A percentile compares a stretch with the other conserved stretches of the same genome.
These are phyloP conservation scores for Wickerhamiella siamensis DNA, from an alignment of 805 yeast species.

Conservation along the genomic window DNA sequence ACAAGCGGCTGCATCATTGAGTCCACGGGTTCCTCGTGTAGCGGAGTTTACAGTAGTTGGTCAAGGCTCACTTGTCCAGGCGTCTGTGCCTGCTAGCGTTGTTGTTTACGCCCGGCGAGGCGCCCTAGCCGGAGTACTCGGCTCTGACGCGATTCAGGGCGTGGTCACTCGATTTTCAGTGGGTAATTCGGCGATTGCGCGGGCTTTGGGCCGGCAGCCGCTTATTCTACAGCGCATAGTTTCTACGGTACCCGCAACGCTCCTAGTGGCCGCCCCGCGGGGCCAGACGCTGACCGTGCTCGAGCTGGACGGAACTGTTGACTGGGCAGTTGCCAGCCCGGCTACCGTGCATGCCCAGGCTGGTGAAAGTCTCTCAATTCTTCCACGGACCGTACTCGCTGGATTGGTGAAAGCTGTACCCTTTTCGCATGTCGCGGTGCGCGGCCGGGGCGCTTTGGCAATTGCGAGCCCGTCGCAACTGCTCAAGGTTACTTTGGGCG, in stretches of 20 bases:
- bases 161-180: conserved; percentile 10
- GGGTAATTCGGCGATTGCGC: conserved; percentile 9
- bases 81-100: conserved; percentile 45
- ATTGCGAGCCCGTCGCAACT: conserved; percentile 30
- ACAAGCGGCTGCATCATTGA: conserved; percentile 13
- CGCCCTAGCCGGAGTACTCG: conserved; percentile 14
- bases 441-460: conserved; percentile 35
- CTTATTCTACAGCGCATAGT: conserved; percentile 14
- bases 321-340: conserved; percentile 32
- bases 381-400: conserved; percentile 18
- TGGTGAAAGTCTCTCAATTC: conserved; percentile 24
- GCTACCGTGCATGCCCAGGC: conserved; percentile 33
- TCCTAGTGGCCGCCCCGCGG: conserved; percentile 10
- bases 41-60: conserved; percentile 23
- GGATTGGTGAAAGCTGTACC: conserved; percentile 16
- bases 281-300: conserved; percentile 24
- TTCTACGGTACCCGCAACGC: conserved; percentile 14
- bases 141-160: conserved; percentile 4
- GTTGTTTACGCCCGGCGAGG: conserved; percentile 14
- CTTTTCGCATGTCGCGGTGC: conserved; percentile 23
- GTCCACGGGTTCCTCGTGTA: conserved; percentile 12
- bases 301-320: conserved; percentile 27
- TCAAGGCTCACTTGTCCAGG: conserved; percentile 87
- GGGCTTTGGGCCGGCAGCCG: conserved; percentile 16
- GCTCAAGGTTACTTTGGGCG: conserved; percentile 26